Base-by-base conservation (phyloP, 306 rosid species). In the Gillenia trifoliata region DNA sequence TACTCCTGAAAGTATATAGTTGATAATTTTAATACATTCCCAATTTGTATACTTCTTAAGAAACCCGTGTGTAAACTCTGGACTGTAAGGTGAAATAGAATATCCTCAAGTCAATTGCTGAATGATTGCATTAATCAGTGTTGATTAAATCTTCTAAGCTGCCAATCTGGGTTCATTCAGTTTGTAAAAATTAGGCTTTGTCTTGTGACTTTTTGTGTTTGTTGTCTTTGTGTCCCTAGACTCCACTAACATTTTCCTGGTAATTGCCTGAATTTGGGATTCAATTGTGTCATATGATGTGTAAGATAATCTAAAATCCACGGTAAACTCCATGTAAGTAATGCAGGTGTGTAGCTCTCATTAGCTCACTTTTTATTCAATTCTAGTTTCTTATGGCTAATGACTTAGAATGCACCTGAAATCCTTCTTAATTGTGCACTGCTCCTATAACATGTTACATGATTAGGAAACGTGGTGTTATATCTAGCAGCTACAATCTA, bases 401-500 rank as follows among this genome's bases (percentile, higher is more conserved):
- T 36, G 78, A 36, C 25, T 38, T 54, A 20, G n/a, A 54, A 22
- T 62, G 79, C 49, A 63, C 68, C 19, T 67, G 59, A n/a, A 15
- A 36, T 29, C 23, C 20, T 7, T 47, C 29, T 11, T 11, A 68
- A 45, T 17, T 11, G 34, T 28, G 57, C 20, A 40, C 33, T 71
- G 12, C 11, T 56, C 41, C 55, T 11, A n/a, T 66, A 62, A 56
- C 64, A 79, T 79, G 61, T 66, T 43, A 56, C 56, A 79, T 73
- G 61, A 22, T 47, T 61, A 62, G 23, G 25, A 23, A 62, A 9
- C 1, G 3, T 69, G 34, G 47, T 68, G 26, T 28, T 64, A 34
- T 40, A 63, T 68, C 55, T 54, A 13, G 61, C 64, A 57, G 61
- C 71, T 71, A 49, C 65, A 79, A 70, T 82, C 49, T 77, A 70